Conservation (phyloP, 495 filamentous ascomycete genomes). For the Endocarpon pusillum region DNA sequence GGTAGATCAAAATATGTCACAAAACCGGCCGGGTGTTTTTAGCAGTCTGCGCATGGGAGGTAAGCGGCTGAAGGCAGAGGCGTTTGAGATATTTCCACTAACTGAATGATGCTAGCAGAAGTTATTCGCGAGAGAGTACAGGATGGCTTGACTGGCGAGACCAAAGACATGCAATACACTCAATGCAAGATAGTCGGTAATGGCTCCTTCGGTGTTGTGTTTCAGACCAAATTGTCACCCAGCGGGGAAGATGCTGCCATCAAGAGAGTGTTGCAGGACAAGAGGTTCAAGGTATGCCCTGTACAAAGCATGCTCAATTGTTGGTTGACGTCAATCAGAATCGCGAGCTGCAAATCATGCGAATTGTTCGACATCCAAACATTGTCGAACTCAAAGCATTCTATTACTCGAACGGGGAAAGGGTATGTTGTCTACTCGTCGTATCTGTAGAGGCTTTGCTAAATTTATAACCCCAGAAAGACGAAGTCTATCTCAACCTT, state of each 20-base stretch:
- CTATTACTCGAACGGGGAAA: slow-evolving; percentile 97
- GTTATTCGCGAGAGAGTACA: slow-evolving; percentile 98
- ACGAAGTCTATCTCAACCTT: slow-evolving; percentile 97
- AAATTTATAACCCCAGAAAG: slow-evolving; percentile 44
- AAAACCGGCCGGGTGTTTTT: slow-evolving; percentile 59
- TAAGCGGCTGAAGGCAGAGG: slow-evolving; percentile 25
- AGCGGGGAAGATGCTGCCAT: slow-evolving; percentile 96
- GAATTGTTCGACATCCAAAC: slow-evolving; percentile 95
- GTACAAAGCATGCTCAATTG: neutral
- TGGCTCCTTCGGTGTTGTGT: slow-evolving; percentile 95
- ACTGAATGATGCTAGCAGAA: slow-evolving; percentile 42
- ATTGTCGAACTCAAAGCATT: slow-evolving; percentile 98
- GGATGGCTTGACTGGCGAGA: slow-evolving; percentile 91
- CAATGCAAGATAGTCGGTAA: slow-evolving; percentile 99
- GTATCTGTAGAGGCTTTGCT: slow-evolving; percentile 4
- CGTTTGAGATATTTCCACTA: slow-evolving; percentile 10
- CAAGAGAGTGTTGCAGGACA: slow-evolving; percentile 95
- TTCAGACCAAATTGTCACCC: slow-evolving; percentile 95
- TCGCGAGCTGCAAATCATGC: slow-evolving; percentile 97
- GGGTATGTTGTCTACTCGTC: slow-evolving; percentile 42
- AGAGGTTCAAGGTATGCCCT: slow-evolving; percentile 78
- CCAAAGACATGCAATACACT: slow-evolving; percentile 90
- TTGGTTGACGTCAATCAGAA: slow-evolving; percentile 46
- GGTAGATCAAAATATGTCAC: too few relatives aligned
- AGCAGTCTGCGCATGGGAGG: slow-evolving; percentile 69